Conservation (phyloP, 768 basidiomycete genomes). For the Auricularia sp. region DNA sequence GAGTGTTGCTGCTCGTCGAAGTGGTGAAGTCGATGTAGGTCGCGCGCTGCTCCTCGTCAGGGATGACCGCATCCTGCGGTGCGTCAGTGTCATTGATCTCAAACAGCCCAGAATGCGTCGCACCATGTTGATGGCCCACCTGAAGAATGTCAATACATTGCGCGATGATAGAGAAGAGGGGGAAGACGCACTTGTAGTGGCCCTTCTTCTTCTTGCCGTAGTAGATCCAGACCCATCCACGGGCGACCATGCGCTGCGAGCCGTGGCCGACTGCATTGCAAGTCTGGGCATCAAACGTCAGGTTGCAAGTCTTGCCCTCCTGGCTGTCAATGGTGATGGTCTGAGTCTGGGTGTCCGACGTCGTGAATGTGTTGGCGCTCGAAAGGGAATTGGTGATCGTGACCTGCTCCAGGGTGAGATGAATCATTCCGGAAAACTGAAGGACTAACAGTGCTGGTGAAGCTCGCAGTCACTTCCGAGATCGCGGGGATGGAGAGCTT, state of each 20-base stretch:
- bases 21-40: neutral
- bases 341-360: neutral
- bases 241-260: neutral
- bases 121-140: slow-evolving; percentile 1
- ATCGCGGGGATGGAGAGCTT: neutral
- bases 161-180: neutral
- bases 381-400: neutral
- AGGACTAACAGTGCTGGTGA: neutral
- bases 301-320: neutral
- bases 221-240: neutral
- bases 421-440: neutral
- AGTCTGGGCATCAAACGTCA: neutral
- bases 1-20: neutral
- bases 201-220: neutral
- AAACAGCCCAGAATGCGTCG: neutral
- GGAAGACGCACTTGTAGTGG: neutral
- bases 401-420: neutral
- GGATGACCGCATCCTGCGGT: neutral
- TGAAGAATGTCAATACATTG: neutral
- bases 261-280: neutral
- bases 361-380: slow-evolving; percentile 1
- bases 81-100: neutral
- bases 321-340: neutral
- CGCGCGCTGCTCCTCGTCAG: neutral
- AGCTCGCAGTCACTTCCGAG: neutral